A percentile compares a stretch with the other conserved stretches of the same genome.
Conservation (phyloP, 2,329 filamentous ascomycete species). For the Colletotrichum spaethianum region DNA sequence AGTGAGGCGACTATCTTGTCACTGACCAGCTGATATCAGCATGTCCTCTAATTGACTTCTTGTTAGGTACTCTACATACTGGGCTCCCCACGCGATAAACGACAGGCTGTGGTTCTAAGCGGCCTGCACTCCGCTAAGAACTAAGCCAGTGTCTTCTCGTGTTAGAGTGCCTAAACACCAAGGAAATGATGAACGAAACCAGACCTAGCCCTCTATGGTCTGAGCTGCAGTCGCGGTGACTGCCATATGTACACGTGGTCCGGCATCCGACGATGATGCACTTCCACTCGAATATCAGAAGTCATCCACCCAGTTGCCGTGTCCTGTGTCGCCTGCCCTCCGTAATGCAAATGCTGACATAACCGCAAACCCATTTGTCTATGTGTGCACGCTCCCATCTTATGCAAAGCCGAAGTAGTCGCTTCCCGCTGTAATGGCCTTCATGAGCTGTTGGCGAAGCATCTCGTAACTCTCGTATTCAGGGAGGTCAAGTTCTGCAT, state of each 20-base stretch:
- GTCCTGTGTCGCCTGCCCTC: constrained; percentile 33
- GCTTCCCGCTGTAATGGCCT: constrained; percentile 96
- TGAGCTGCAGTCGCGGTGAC: neutral
- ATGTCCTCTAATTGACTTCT: constrained; percentile 16
- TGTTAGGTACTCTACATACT: constrained; percentile 35
- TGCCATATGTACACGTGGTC: constrained; percentile 34
- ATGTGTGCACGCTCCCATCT: constrained; percentile 44
- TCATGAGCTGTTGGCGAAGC: constrained; percentile 89
- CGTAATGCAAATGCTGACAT: constrained; percentile 39
- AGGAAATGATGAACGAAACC: neutral
- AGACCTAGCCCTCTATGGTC: neutral
- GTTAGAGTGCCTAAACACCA: constrained; percentile 11
- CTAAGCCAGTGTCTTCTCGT: neutral
- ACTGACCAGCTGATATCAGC: neutral
- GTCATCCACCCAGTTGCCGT: constrained; percentile 16
- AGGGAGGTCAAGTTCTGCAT: constrained; percentile 91
- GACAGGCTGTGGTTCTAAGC: neutral
- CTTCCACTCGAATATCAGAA: constrained; percentile 22
- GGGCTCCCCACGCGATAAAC: neutral
- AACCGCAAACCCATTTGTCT: constrained; percentile 30
- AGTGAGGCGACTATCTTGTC: neutral
- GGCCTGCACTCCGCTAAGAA: constrained; percentile 38
- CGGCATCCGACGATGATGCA: constrained; percentile 20
- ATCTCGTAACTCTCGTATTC: constrained; percentile 98
- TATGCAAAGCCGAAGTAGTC: constrained; percentile 98